A percentile compares a stretch with the other conserved stretches of the same genome.
These are phyloP conservation scores for Ensete ventricosum DNA, from an alignment of 176 grass and related monocot genomes.

Conservation along the genomic window DNA sequence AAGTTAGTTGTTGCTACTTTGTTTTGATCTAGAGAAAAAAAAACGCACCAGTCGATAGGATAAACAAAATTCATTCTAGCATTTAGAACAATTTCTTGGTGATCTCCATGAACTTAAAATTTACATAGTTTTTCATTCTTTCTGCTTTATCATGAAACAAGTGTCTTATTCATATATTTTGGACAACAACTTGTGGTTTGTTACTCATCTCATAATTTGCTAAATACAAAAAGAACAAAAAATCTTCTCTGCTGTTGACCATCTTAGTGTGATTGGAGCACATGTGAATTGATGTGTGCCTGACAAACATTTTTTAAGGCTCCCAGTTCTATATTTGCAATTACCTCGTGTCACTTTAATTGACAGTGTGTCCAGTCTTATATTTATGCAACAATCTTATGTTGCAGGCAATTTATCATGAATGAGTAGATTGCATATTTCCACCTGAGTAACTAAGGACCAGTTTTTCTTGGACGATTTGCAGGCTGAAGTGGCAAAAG, in stretches of 20 bases:
- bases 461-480: slow-evolving; percentile 12
- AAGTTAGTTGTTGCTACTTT: neutral
- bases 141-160: too few relatives aligned
- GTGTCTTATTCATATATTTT: neutral
- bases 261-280: neutral
- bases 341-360: neutral
- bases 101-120: too few relatives aligned
- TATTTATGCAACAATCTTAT: too few relatives aligned
- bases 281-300: neutral
- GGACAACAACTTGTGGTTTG: neutral
- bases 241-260: neutral
- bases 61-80: too few relatives aligned
- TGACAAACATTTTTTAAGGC: neutral
- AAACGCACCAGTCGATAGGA: neutral
- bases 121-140: too few relatives aligned
- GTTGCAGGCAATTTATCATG: neutral
- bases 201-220: neutral
- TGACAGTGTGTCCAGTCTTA: too few relatives aligned
- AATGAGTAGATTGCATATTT: neutral
- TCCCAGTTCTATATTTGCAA: neutral
- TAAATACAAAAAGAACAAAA: neutral
- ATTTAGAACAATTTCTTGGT: neutral
- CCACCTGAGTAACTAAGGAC: neutral
- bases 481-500: slow-evolving; percentile 96
- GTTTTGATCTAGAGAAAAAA: too few relatives aligned